Conservation (phyloP, 306 rosid genomes). For the Quercus bicolor region DNA sequence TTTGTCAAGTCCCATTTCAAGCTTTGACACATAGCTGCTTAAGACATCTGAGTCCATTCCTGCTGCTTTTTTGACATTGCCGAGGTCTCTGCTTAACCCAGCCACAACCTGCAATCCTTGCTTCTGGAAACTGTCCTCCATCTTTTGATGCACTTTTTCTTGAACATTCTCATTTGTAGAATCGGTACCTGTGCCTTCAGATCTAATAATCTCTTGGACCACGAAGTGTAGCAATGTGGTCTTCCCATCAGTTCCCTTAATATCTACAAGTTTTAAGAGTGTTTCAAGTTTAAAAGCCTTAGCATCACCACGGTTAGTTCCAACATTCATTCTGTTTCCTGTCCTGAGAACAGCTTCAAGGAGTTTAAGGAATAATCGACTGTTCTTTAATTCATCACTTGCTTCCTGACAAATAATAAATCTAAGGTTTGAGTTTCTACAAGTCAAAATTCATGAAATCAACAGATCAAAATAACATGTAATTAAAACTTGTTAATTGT, state of each 20-base stretch:
- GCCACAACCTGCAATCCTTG: conserved; percentile 89
- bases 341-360: conserved; percentile 98
- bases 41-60: conserved; percentile 98
- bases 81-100: conserved; percentile 84
- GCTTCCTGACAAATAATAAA: conserved; percentile 61
- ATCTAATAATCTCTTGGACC: conserved; percentile 94
- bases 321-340: conserved; percentile 98
- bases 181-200: conserved; percentile 70
- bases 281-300: conserved; percentile 91
- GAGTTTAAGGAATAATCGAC: conserved; percentile 86
- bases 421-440: conserved; percentile 18
- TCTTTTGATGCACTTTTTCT: conserved; percentile 37
- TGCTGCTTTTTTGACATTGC: conserved; percentile 81
- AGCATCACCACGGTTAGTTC: conserved; percentile 95
- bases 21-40: conserved; percentile 82
- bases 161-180: conserved; percentile 46
- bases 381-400: conserved; percentile 82
- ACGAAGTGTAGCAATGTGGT: conserved; percentile 96
- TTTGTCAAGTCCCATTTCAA: conserved; percentile 88
- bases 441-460: conserved; percentile 17
- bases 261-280: conserved; percentile 84
- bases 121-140: conserved; percentile 72
- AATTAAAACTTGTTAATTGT: conserved; percentile 8
- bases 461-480: conserved; percentile 15
- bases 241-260: conserved; percentile 97